Evolutionary conservation across 352 stramenopile species (phyloP).

Genomic region (Globisporangium parvum): DNA sequence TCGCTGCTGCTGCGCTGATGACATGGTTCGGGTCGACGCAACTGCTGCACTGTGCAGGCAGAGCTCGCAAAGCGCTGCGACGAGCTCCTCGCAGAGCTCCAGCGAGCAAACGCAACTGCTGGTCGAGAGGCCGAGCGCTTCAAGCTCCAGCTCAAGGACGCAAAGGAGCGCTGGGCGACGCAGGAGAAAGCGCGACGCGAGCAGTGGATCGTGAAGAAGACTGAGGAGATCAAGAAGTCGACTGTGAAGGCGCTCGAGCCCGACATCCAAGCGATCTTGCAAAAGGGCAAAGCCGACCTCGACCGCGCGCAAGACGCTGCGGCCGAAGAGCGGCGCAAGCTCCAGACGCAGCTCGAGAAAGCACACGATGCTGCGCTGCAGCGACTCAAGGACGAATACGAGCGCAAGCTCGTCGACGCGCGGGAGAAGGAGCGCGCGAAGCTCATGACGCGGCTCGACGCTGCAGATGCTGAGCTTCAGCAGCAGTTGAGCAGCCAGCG

Average conservation of each 20-base stretch:
- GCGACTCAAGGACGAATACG: conserved; percentile 60
- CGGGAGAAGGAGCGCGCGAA: conserved; percentile 74
- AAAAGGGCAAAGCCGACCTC: conserved; percentile 65
- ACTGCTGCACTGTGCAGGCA: conserved; percentile 20
- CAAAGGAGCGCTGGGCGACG: conserved; percentile 60
- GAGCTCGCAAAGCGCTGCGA: conserved; percentile 65
- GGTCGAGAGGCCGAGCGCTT: conserved; percentile 50
- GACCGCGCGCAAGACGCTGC: conserved; percentile 54
- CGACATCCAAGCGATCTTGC: conserved; percentile 76
- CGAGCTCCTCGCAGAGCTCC: conserved; percentile 60
- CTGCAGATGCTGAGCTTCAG: conserved; percentile 69
- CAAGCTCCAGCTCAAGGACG: conserved; percentile 73
- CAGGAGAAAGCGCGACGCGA: conserved; percentile 69
- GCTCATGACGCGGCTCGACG: conserved; percentile 62
- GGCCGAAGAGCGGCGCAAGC: conserved; percentile 45
- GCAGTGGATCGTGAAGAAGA: conserved; percentile 82
- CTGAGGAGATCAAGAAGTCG: conserved; percentile 82
- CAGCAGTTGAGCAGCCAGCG: conserved; percentile 70
- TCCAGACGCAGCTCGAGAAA: conserved; percentile 53
- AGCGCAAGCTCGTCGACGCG: conserved; percentile 60
- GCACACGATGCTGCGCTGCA: conserved; percentile 44
- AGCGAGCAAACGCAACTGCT: conserved; percentile 37
- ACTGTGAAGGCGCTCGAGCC: conserved; percentile 72
- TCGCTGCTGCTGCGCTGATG: no score
- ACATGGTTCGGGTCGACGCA: no score